Conservation (phyloP, 2,329 filamentous ascomycete genomes). For the Fusarium piperis region DNA sequence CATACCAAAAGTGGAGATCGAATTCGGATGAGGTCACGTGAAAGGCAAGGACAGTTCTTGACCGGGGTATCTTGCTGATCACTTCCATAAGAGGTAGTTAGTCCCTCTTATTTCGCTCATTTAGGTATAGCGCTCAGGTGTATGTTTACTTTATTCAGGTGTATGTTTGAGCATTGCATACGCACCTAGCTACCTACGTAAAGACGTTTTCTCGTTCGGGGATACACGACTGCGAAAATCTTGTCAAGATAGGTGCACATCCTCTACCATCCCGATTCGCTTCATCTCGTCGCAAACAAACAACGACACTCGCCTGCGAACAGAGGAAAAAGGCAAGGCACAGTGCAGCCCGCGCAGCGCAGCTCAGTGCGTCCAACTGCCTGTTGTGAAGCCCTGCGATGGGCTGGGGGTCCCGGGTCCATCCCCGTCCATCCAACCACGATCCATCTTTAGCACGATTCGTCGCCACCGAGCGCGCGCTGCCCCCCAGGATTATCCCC, state of each 20-base stretch:
- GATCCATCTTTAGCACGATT: background rate
- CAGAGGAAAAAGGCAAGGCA: constrained; percentile 1
- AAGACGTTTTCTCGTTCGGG: background rate
- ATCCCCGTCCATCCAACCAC: constrained; percentile 4
- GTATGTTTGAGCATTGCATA: too few relatives aligned
- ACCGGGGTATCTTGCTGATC: too few relatives aligned
- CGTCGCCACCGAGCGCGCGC: constrained; percentile 15
- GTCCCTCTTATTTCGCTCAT: too few relatives aligned
- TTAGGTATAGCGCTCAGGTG: too few relatives aligned
- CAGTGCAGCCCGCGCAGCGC: background rate
- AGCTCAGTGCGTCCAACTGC: background rate
- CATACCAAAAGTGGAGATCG: too few relatives aligned
- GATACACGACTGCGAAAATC: background rate
- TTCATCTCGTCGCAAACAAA: background rate
- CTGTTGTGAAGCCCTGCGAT: background rate
- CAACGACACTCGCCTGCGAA: background rate
- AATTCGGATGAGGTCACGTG: too few relatives aligned
- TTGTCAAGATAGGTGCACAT: background rate
- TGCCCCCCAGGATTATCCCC: background rate
- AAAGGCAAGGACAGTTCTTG: too few relatives aligned
- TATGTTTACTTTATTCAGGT: too few relatives aligned
- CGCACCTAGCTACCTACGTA: too few relatives aligned
- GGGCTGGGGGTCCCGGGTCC: background rate
- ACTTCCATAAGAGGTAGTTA: too few relatives aligned
- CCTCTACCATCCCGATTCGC: constrained; percentile 1